Conservation (phyloP, 768 basidiomycete species). For the Trametes gibbosa region DNA sequence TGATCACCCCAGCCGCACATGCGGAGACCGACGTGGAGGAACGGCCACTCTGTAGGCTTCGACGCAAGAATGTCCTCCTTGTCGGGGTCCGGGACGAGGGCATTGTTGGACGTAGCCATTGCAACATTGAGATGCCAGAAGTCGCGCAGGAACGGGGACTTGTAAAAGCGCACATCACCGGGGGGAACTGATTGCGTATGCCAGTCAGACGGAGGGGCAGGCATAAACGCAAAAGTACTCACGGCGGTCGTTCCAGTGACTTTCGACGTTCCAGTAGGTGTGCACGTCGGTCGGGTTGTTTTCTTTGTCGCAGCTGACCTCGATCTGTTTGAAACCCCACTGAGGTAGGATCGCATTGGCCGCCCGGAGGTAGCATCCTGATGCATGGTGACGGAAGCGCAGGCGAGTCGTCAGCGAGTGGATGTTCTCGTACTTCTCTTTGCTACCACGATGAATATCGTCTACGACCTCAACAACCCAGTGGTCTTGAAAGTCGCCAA, state of each 20-base stretch:
- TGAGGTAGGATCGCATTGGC: conserved; percentile 88
- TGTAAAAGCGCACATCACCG: conserved; percentile 80
- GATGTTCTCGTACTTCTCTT: conserved; percentile 59
- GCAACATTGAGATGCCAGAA: conserved; percentile 99
- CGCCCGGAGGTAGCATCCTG: conserved; percentile 88
- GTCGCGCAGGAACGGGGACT: conserved; percentile 90
- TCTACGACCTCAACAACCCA: conserved; percentile 95
- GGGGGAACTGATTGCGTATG: conserved; percentile 61
- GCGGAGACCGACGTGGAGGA: conserved; percentile 81
- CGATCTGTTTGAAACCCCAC: conserved; percentile 99
- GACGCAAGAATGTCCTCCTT: conserved; percentile 98
- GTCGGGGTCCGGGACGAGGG: conserved; percentile 94
- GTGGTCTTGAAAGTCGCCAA: conserved; percentile 87
- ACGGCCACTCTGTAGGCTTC: conserved; percentile 91
- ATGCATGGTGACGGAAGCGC: conserved; percentile 71
- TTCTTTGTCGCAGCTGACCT: conserved; percentile 91
- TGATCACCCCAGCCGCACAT: conserved; percentile 97
- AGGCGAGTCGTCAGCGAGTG: conserved; percentile 90
- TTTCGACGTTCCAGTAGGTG: conserved; percentile 98
- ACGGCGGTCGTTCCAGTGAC: conserved; percentile 95
- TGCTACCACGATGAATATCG: conserved; percentile 68
- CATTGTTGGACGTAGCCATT: conserved; percentile 99
- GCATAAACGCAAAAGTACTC: conserved; percentile 35
- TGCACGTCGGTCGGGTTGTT: conserved; percentile 77
- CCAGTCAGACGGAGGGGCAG: not conserved